Base-by-base conservation (phyloP, 176 grass and related monocot genomes). In the Cenchrus fungigraminus region DNA sequence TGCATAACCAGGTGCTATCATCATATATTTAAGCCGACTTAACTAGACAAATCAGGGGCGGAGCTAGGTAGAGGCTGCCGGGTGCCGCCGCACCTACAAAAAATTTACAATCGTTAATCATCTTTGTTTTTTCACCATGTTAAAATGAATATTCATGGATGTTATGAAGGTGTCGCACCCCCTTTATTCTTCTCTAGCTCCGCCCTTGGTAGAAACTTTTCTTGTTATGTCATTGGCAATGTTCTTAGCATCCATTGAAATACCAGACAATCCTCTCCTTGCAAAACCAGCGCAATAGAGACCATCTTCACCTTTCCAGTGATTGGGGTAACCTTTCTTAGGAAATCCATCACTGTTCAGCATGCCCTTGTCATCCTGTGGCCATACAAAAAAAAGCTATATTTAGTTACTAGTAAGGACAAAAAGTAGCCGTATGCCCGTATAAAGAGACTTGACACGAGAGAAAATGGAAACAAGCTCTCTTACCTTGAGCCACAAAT, bases 221-320 rank as follows among this genome's bases (percentile, higher is more conserved):
- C 19, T 10, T 9, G 22, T 11, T 3, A 91, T 87, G 17, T 87
- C 67, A 5, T 84, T n/a, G 2, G 89, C 89, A 9, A 85, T 68
- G 25, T 77, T 71, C 29, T 65, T 79, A 0, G 86, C 82, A 68
- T 92, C 90, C 71, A 72, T 85, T 0, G 86, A 29, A 45, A 85
- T 17, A 7, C 78, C 86, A 4, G 68, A 37, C 20, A 92, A 60
- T 40, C 90, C 90, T 44, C 34, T 59, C 17, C 25, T 68, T 0
- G 53, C 40, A 13, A 88, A 81, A 19, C 86, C 86, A 37, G 51
- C 86, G 34, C 60, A 85, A 9, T 91, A 91, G 20, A 91, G 54
- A 0, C 82, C 86, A 58, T 92, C 74, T 34, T 29, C 80, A 55
- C 82, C 82, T 57, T 86, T 91, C 90, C 90, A 86, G 16, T 91